phyloP scores from a whole-genome alignment of 768 basidiomycete species.

The Lentinula sp. region DNA sequence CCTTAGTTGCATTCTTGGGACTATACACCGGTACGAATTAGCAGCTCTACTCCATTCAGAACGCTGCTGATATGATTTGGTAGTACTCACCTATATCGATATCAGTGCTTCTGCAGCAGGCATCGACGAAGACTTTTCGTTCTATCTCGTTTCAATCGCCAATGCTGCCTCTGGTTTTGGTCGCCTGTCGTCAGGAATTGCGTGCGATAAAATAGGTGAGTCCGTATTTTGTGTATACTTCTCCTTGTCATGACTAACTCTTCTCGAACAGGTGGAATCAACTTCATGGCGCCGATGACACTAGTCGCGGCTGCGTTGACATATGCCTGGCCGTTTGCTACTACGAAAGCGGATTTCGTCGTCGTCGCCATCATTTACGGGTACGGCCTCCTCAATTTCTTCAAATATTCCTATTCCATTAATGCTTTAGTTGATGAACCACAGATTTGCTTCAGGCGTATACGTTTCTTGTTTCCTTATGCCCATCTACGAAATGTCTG shows the following conservation, averaged over 20 bases:
- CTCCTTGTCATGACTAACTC: background rate
- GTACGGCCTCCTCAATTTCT: background rate
- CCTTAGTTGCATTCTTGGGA: constrained; percentile 56
- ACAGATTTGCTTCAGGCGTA: constrained; percentile 42
- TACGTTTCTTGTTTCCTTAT: constrained; percentile 41
- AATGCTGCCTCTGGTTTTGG: constrained; percentile 42
- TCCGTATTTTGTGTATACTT: background rate
- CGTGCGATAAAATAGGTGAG: constrained; percentile 52
- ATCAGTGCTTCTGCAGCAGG: constrained; percentile 30
- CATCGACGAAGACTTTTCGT: constrained; percentile 25
- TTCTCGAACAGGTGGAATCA: constrained; percentile 48
- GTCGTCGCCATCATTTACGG: constrained; percentile 4
- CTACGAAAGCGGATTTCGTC: constrained; percentile 31
- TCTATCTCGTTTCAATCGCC: constrained; percentile 42
- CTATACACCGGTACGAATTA: constrained; percentile 49
- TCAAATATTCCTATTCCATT: too few relatives aligned
- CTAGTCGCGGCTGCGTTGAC: constrained; percentile 51
- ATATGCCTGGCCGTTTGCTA: constrained; percentile 66
- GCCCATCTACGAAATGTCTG: constrained; percentile 46
- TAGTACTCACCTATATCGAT: constrained; percentile 52
- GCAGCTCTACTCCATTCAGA: background rate
- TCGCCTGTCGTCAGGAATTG: constrained; percentile 44
- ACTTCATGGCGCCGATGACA: constrained; percentile 63
- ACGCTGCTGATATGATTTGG: background rate
- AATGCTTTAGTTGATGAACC: background rate